These are phyloP conservation scores for Lentithecium fluviatile DNA, from an alignment of 495 filamentous ascomycete genomes.

Conservation along the genomic window DNA sequence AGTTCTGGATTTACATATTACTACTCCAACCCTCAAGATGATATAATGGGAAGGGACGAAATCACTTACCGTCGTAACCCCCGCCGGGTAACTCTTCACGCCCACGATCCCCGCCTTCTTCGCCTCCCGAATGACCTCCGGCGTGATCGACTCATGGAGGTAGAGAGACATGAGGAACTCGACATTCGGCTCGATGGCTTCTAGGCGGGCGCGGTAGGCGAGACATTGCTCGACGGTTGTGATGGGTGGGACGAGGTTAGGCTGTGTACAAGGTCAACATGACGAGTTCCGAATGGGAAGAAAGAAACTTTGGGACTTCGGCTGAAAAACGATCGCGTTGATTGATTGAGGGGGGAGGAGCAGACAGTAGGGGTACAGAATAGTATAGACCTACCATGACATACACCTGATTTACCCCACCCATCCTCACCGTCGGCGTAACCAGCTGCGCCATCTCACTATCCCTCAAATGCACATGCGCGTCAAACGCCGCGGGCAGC, in stretches of 20 bases:
- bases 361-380: neutral
- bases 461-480: conserved; percentile 62
- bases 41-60: neutral
- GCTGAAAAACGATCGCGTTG: too few relatives aligned
- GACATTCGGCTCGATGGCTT: conserved; percentile 67
- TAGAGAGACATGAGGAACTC: conserved; percentile 89
- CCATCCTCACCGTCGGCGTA: conserved; percentile 67
- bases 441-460: conserved; percentile 81
- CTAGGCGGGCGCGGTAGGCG: conserved; percentile 67
- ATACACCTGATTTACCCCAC: conserved; percentile 75
- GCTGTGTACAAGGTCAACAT: conserved; percentile 50
- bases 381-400: conserved; percentile 73
- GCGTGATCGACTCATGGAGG: conserved; percentile 72
- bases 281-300: neutral
- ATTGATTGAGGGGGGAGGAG: too few relatives aligned
- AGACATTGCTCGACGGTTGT: conserved; percentile 72
- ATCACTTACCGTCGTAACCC: conserved; percentile 62
- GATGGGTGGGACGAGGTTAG: conserved; percentile 72
- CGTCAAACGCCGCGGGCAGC: conserved; percentile 70
- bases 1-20: conserved; percentile 52
- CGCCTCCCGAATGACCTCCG: conserved; percentile 73
- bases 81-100: conserved; percentile 57
- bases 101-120: conserved; percentile 63
- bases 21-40: too few relatives aligned
- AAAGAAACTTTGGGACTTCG: neutral